Evolutionary conservation across 2,329 filamentous ascomycete genomes (phyloP), one percentile per base, ranked within the genome.

Genomic region (Sporothrix humicola): DNA sequence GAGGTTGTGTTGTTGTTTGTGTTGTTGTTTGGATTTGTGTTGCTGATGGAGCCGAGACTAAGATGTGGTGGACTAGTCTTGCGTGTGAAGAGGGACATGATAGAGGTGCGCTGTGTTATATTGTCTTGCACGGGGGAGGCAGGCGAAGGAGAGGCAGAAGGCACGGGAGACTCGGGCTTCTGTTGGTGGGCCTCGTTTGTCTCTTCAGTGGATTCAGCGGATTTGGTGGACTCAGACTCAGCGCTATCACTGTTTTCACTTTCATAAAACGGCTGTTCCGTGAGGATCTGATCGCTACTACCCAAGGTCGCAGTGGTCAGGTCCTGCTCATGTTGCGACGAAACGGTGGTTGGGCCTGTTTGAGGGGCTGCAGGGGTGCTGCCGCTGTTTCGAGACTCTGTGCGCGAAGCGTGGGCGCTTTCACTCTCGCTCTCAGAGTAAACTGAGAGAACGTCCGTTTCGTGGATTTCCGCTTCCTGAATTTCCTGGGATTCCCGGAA

Each of bases 41-140:
- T 74, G 54, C 61, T 73, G 17, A 72, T 72, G 48, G 65, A 37
- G n/a, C 83, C 83, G 74, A 89, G 83, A 76, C 82, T 85, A 58
- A 89, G 83, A 76, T 88, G 86, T 74, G 85, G 87, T 78, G 86
- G 87, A 74, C 84, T 82, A 69, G 83, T 80, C 79, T 87, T 88
- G 61, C 85, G 83, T 69, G 83, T 80, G 78, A 84, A 83, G 79
- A 87, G 82, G 78, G 86, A 86, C 82, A 87, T 85, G 79, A 81
- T 80, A 77, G 73, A 68, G 66, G 46, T 20, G 46, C 56, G 42
- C 23, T 54, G 59, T 66, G 31, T 66, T 70, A 48, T 61, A 61
- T 46, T 69, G 20, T 61, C 26, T 69, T 61, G 52, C 52, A 56
- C 52, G 31, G 31, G 31, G 7, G 31, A 37, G 31, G 31, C 31